Conservation (phyloP, 2,329 filamentous ascomycete species). For the Fusarium humuli region DNA sequence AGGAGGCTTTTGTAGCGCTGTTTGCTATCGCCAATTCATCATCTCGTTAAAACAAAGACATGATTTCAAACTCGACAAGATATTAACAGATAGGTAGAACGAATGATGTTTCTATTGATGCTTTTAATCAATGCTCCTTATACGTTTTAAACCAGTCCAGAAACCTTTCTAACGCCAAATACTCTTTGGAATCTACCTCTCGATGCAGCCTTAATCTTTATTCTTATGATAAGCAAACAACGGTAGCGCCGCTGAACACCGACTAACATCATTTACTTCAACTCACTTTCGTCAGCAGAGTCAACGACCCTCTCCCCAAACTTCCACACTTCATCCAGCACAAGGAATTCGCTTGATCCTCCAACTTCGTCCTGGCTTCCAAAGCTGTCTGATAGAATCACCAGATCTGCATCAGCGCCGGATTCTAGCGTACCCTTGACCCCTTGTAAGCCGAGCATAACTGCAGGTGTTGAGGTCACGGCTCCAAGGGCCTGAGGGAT, state of each 20-base stretch:
- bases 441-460: slow-evolving; percentile 76
- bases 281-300: slow-evolving; percentile 25
- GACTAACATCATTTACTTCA: slow-evolving; percentile 31
- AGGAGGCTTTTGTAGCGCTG: slow-evolving; percentile 12
- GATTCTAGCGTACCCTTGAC: slow-evolving; percentile 74
- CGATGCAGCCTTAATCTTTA: slow-evolving; percentile 18
- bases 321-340: slow-evolving; percentile 84
- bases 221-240: slow-evolving; percentile 9
- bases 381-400: slow-evolving; percentile 71
- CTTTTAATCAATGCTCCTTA: slow-evolving; percentile 2
- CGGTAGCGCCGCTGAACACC: slow-evolving; percentile 4
- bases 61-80: neutral
- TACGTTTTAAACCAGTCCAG: neutral
- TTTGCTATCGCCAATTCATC: slow-evolving; percentile 11
- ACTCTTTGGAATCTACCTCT: slow-evolving; percentile 15
- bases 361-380: slow-evolving; percentile 41
- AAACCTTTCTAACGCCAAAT: slow-evolving; percentile 1
- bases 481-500: slow-evolving; percentile 76
- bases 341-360: slow-evolving; percentile 62
- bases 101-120: slow-evolving; percentile 8
- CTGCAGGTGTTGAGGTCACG: slow-evolving; percentile 81
- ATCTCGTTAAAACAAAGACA: slow-evolving; percentile 2
- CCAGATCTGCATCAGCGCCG: slow-evolving; percentile 76
- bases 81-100: neutral
- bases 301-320: slow-evolving; percentile 69